phyloP scores from a whole-genome alignment of 169 alveolate species.

The Condylostoma magnum region DNA sequence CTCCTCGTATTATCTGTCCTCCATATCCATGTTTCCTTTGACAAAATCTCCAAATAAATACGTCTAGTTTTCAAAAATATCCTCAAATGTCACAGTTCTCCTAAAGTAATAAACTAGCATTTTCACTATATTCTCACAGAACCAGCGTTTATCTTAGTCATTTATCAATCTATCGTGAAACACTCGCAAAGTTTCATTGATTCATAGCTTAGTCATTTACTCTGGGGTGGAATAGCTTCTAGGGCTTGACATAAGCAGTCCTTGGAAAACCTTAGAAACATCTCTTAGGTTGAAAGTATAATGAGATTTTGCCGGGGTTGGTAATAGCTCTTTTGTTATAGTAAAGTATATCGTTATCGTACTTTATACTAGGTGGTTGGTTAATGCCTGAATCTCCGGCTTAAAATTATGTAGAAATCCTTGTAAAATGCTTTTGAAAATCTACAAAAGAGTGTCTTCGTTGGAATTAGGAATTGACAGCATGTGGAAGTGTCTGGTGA shows the following conservation, averaged over 20 bases:
- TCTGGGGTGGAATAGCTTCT: constrained; percentile 54
- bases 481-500: constrained; percentile 79
- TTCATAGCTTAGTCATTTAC: constrained; percentile 70
- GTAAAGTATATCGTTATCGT: constrained; percentile 77
- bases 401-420: constrained; percentile 72
- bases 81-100: constrained; percentile 50
- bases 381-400: constrained; percentile 58
- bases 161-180: constrained; percentile 82
- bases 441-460: constrained; percentile 69
- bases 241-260: constrained; percentile 71
- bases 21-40: constrained; percentile 64
- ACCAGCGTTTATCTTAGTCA: constrained; percentile 74
- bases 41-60: constrained; percentile 70
- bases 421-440: constrained; percentile 70
- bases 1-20: constrained; percentile 77
- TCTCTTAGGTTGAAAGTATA: constrained; percentile 84
- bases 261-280: constrained; percentile 82
- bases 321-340: constrained; percentile 76
- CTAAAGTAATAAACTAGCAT: constrained; percentile 60
- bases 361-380: constrained; percentile 63
- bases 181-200: constrained; percentile 84
- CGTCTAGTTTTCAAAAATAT: constrained; percentile 40
- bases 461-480: constrained; percentile 74
- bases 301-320: constrained; percentile 84
- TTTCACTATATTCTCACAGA: constrained; percentile 61